These are phyloP conservation scores for Talaromyces sp. DNA, from an alignment of 2,329 filamentous ascomycete species.

Conservation along the genomic window DNA sequence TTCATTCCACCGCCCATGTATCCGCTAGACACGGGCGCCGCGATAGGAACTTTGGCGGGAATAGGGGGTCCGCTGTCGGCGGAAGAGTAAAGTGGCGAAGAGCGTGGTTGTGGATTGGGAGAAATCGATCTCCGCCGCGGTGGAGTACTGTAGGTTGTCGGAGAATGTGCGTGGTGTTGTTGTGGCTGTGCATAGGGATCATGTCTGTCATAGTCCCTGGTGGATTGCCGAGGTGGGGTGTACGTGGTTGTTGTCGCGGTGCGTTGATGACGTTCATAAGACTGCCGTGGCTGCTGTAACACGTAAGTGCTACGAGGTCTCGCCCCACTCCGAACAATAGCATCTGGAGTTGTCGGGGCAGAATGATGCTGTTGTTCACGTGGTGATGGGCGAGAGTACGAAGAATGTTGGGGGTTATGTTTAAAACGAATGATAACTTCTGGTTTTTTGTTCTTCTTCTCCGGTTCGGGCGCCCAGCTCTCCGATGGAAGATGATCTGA, in stretches of 20 bases:
- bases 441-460: slow-evolving; percentile 50
- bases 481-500: slow-evolving; percentile 61
- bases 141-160: slow-evolving; percentile 12
- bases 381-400: slow-evolving; percentile 21
- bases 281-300: slow-evolving; percentile 4
- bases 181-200: slow-evolving; percentile 19
- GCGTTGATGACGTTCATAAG: slow-evolving; percentile 9
- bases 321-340: slow-evolving; percentile 16
- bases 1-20: slow-evolving; percentile 35
- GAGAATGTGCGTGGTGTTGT: slow-evolving; percentile 18
- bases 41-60: slow-evolving; percentile 40
- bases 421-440: slow-evolving; percentile 47
- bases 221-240: slow-evolving; percentile 21
- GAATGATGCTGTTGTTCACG: slow-evolving; percentile 19
- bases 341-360: slow-evolving; percentile 28
- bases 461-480: slow-evolving; percentile 62
- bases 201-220: slow-evolving; percentile 21
- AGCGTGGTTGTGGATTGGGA: slow-evolving; percentile 17
- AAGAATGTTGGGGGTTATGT: slow-evolving; percentile 27
- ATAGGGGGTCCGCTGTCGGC: slow-evolving; percentile 34
- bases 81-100: slow-evolving; percentile 28
- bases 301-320: slow-evolving; percentile 14
- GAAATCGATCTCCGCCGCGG: slow-evolving; percentile 15
- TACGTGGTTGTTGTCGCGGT: slow-evolving; percentile 11
- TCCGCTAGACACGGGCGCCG: slow-evolving; percentile 23